Base-by-base conservation (phyloP, 2,329 filamentous ascomycete species). In the Cercospora zeae-maydis region DNA sequence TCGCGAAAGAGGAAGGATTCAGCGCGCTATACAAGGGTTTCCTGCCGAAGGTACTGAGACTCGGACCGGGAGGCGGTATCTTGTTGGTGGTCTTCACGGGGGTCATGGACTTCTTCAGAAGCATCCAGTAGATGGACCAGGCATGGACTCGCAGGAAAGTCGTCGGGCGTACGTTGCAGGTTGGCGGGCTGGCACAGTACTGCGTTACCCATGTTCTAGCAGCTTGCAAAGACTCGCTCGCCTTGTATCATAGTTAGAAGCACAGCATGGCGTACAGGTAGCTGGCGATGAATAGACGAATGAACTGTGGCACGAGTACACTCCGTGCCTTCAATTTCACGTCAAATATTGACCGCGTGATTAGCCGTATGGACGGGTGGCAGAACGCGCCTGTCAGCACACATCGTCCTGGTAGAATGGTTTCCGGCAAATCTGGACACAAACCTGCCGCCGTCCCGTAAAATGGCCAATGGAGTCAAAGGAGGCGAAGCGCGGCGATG, bases 1-100 rank as follows among this genome's bases (percentile, higher is more conserved):
- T 99, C 64, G 88, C 92, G 79, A 91, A 86, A 80, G 95, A 99
- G 80, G 95, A 99, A 79, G 95, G 95, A 4, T 93, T 96, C 75
- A 80, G 79, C 53, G 95, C 95, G 39, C 82, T 99, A 64, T 99
- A 99, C 84, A 99, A 98, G 85, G 95, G 95, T 14, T 99, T 99
- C 84, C 75, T 95, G 66, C 95, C 95, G 70, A 99, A 99, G 86
- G 95, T 97, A 36, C 82, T 96, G 67, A 82, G 90, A 79, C 76
- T 89, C 68, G 87, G 88, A 65, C 89, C 89, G 30, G 89, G 86
- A 71, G 86, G 86, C 75, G 86, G 86, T 80, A 87, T 96, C 71
- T 81, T 96, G 63, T 83, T 96, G 45, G 91, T 93, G 59, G 90
- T 95, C 55, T 95, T 90, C 80, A 93, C 90, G n/a, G 87, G 88